Percentiles rank a stretch among this genome's conserved stretches.
phyloP scores from a whole-genome alignment of 164 flowering plant genomes.

The Stephania yunnanensis region DNA sequence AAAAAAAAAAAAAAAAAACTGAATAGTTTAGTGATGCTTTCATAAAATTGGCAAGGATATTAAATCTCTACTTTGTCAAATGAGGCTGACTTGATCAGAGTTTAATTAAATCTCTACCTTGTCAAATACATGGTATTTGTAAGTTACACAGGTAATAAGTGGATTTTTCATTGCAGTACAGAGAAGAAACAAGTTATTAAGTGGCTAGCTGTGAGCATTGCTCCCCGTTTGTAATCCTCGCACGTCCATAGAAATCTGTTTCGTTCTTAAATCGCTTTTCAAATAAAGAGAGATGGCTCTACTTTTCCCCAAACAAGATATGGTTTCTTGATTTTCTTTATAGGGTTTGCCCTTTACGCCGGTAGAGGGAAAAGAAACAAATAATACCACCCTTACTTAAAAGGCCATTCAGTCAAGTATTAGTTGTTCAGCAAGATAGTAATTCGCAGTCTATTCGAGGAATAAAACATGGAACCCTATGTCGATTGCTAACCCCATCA shows the following conservation, averaged over 20 bases:
- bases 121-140: neutral
- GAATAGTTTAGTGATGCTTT: too few relatives aligned
- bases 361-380: too few relatives aligned
- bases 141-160: neutral
- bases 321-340: neutral
- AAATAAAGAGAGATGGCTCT: neutral
- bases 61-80: too few relatives aligned
- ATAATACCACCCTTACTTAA: too few relatives aligned
- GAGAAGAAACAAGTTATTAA: neutral
- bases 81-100: too few relatives aligned
- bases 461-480: neutral
- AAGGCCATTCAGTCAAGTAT: neutral
- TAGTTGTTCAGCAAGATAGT: neutral
- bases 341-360: too few relatives aligned
- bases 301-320: neutral
- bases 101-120: neutral
- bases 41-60: too few relatives aligned
- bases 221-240: neutral
- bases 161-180: neutral
- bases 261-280: neutral
- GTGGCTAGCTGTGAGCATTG: neutral
- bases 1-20: too few relatives aligned
- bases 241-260: neutral
- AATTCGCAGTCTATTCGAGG: neutral
- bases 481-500: neutral